A percentile compares a stretch with the other conserved stretches of the same genome.
These are phyloP conservation scores for Taphrina pruni DNA, from an alignment of 1,139 yeast genomes.

Conservation along the genomic window DNA sequence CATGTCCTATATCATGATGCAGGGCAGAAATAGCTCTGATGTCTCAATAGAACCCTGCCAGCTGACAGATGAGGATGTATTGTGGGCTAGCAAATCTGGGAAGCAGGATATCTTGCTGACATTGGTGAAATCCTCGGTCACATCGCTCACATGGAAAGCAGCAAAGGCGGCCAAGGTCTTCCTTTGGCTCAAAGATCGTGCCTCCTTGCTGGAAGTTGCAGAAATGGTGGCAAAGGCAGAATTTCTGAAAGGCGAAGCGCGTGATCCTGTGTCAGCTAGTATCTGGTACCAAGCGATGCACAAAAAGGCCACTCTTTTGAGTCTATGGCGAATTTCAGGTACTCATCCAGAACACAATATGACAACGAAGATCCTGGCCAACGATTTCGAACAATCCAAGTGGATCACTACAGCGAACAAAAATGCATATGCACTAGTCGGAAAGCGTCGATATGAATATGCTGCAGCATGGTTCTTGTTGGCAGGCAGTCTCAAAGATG, in stretches of 20 bases:
- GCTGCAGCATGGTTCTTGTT: constrained; percentile 89
- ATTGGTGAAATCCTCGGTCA: constrained; percentile 59
- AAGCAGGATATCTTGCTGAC: constrained; percentile 67
- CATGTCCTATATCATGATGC: constrained; percentile 25
- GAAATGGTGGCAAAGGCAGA: constrained; percentile 55
- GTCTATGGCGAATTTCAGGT: constrained; percentile 80
- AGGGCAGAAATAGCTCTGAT: neutral
- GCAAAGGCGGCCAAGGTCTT: constrained; percentile 69
- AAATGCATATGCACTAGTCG: constrained; percentile 87
- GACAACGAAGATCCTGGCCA: constrained; percentile 73
- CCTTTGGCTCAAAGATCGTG: constrained; percentile 69
- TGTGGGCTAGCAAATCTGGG: constrained; percentile 68
- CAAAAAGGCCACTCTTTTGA: constrained; percentile 75
- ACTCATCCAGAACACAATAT: constrained; percentile 83
- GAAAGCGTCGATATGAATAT: constrained; percentile 81
- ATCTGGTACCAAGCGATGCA: constrained; percentile 76
- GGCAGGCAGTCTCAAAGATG: constrained; percentile 78
- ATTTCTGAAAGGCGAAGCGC: constrained; percentile 60
- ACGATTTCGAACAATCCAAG: constrained; percentile 73
- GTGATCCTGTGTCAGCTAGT: constrained; percentile 75
- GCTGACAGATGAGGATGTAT: constrained; percentile 58
- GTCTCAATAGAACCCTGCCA: neutral
- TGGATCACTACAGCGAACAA: constrained; percentile 90
- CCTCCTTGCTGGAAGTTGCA: constrained; percentile 59
- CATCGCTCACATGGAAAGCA: constrained; percentile 63